phyloP scores from a whole-genome alignment of 345 rosid genomes.

The Eucalyptus decipiens region DNA sequence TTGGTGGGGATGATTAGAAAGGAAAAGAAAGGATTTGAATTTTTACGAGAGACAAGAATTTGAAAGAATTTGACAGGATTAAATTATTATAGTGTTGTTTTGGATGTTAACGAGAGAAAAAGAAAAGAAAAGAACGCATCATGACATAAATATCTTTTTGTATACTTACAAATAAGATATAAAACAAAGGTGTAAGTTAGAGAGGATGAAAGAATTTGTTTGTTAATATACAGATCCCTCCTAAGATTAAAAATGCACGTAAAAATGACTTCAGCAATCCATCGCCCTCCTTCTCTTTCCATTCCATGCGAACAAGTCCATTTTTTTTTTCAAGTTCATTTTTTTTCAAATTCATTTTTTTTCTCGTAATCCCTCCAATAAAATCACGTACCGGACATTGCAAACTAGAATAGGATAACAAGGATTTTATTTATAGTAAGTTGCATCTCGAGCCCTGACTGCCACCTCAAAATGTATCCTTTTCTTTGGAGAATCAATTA shows the following conservation, averaged over 20 bases:
- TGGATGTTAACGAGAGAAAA: neutral
- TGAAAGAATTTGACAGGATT: neutral
- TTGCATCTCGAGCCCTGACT: neutral
- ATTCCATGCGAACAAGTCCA: neutral
- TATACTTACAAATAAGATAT: too few relatives aligned
- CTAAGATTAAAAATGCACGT: neutral
- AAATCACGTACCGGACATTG: neutral
- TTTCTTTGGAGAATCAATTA: neutral
- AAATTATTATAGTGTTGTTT: too few relatives aligned
- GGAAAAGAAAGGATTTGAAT: neutral
- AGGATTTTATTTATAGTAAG: neutral
- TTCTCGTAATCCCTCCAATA: neutral
- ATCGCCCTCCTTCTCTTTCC: neutral
- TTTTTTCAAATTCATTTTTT: neutral
- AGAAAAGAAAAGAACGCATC: neutral
- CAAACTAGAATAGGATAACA: neutral
- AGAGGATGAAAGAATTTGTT: neutral
- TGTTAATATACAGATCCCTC: neutral
- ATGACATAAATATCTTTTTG: too few relatives aligned
- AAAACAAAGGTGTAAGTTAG: neutral
- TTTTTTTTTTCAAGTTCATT: neutral
- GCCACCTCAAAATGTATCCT: neutral
- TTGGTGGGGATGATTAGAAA: neutral
- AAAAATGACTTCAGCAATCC: neutral
- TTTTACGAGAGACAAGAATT: neutral